Conservation (phyloP, 1,284 basidiomycete genomes). For the Farysia itapuensis region DNA sequence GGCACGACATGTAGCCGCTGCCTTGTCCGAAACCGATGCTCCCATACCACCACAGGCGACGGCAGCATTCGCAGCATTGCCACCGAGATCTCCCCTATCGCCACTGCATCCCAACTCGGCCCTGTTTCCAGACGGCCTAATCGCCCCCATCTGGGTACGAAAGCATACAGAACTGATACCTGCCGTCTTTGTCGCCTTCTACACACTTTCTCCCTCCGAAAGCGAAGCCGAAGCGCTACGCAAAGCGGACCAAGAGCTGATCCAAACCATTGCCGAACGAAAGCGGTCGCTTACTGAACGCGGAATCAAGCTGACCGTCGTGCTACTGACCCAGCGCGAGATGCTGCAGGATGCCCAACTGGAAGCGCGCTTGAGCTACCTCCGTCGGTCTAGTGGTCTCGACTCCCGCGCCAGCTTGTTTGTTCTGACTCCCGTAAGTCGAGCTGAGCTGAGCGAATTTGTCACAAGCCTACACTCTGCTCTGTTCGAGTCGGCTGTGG, state of each 20-base stretch:
- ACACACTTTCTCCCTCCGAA: conserved; percentile 45
- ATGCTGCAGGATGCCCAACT: conserved; percentile 69
- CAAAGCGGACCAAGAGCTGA: conserved; percentile 68
- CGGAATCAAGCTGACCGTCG: conserved; percentile 89
- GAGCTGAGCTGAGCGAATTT: conserved; percentile 68
- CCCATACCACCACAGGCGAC: conserved; percentile 1
- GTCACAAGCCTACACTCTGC: conserved; percentile 75
- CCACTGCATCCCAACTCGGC: conserved; percentile 85
- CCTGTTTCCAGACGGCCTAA: conserved; percentile 86
- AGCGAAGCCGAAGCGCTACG: conserved; percentile 2
- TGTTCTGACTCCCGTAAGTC: conserved; percentile 82
- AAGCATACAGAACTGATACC: conserved; percentile 90
- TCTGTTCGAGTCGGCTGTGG: conserved; percentile 80
- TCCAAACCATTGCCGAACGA: conserved; percentile 72
- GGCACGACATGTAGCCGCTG: conserved; percentile 58
- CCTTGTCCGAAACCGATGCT: conserved; percentile 60
- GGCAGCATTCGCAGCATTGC: conserved; percentile 35
- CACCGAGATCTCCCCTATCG: conserved; percentile 78
- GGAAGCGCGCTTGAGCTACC: conserved; percentile 78
- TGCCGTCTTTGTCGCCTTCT: conserved; percentile 86
- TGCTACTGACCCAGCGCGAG: conserved; percentile 81
- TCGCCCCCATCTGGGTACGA: conserved; percentile 94
- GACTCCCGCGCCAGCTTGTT: conserved; percentile 90
- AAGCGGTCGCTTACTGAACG: conserved; percentile 79
- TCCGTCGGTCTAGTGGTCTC: conserved; percentile 81